A percentile compares a stretch with the other conserved stretches of the same genome.
These are phyloP conservation scores for Fomitopsis schrenkii DNA, from an alignment of 1,284 basidiomycete species.

Conservation along the genomic window DNA sequence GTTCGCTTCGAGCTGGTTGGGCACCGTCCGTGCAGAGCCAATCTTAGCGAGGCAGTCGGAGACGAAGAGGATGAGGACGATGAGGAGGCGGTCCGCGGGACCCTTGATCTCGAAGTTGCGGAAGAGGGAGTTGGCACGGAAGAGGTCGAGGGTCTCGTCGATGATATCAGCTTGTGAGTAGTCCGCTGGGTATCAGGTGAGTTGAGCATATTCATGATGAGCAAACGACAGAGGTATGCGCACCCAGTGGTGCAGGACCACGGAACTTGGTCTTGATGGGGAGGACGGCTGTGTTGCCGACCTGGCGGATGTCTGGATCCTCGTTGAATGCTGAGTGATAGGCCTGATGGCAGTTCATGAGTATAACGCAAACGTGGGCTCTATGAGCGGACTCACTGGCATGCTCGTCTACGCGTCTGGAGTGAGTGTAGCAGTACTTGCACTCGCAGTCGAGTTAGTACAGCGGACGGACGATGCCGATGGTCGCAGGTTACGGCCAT, in stretches of 20 bases:
- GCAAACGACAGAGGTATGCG: conserved; percentile 14
- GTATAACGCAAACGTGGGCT: background rate
- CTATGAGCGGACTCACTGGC: conserved; percentile 45
- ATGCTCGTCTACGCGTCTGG: conserved; percentile 30
- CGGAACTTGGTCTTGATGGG: conserved; percentile 91
- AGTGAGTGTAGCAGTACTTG: background rate
- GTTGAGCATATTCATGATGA: conserved; percentile 8
- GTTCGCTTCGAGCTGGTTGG: conserved; percentile 80
- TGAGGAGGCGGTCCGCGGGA: conserved; percentile 92
- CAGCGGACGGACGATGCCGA: background rate
- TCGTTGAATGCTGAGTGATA: conserved; percentile 98
- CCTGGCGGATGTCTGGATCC: conserved; percentile 72
- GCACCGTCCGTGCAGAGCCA: conserved; percentile 59
- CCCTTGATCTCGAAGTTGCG: conserved; percentile 99
- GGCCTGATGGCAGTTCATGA: conserved; percentile 52
- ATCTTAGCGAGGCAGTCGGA: conserved; percentile 96
- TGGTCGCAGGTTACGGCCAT: background rate
- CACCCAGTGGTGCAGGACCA: conserved; percentile 87
- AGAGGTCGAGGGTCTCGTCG: conserved; percentile 95
- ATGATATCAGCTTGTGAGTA: conserved; percentile 83
- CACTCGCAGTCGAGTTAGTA: background rate
- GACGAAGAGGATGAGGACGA: conserved; percentile 97
- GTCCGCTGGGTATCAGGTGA: conserved; percentile 50
- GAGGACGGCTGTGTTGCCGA: conserved; percentile 89
- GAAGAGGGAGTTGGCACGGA: conserved; percentile 98